Percentiles rank a stretch among this genome's conserved stretches.
Evolutionary conservation across 1,139 yeast species (phyloP).

Genomic region (Yamadazyma conglobata): DNA sequence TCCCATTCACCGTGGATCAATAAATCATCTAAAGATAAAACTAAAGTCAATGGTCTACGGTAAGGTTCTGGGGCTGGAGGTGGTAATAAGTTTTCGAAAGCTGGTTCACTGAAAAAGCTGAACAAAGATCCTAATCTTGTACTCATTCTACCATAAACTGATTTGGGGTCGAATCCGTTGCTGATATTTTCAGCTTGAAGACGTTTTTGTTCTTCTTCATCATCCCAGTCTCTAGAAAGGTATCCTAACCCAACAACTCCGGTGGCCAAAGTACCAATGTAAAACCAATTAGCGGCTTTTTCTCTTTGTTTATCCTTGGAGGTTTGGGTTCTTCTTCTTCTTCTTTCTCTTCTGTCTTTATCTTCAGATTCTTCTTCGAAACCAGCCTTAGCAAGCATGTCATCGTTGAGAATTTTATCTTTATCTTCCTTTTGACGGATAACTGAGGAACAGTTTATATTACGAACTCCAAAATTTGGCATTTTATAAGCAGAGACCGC

Average conservation of each 20-base stretch:
- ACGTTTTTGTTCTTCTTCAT: constrained; percentile 60
- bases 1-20: constrained; percentile 92
- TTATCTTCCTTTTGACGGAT: constrained; percentile 7
- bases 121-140: constrained; percentile 74
- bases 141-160: constrained; percentile 63
- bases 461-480: neutral
- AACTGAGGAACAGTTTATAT: constrained; percentile 1
- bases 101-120: constrained; percentile 89
- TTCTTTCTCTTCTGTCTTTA: constrained; percentile 21
- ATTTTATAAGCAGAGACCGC: neutral
- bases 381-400: constrained; percentile 79
- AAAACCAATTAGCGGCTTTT: constrained; percentile 65
- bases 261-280: constrained; percentile 57
- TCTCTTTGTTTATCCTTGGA: constrained; percentile 58
- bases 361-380: constrained; percentile 43
- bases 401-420: constrained; percentile 63
- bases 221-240: constrained; percentile 85
- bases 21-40: constrained; percentile 83
- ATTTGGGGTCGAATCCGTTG: constrained; percentile 67
- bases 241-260: constrained; percentile 67
- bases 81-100: constrained; percentile 86
- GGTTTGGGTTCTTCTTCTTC: constrained; percentile 58
- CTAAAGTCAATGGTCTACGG: constrained; percentile 88
- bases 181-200: constrained; percentile 49
- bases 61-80: constrained; percentile 87